These are phyloP conservation scores for Coriolopsis trogii DNA, from an alignment of 1,284 basidiomycete species.

Conservation along the genomic window DNA sequence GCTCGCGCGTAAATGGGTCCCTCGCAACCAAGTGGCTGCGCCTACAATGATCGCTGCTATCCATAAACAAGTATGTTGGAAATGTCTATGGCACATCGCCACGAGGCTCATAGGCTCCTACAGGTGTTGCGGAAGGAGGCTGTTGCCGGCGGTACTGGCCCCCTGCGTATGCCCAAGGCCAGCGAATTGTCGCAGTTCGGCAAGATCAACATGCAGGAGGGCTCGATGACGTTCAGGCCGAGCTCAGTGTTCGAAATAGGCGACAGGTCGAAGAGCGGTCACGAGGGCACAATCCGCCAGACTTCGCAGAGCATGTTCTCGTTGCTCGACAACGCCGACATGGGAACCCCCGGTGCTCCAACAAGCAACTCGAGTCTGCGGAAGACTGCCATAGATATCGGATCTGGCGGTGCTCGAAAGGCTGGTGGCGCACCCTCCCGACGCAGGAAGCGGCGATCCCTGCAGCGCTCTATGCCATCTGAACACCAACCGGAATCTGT, in stretches of 20 bases:
- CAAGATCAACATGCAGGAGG: constrained; percentile 72
- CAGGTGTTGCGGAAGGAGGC: constrained; percentile 76
- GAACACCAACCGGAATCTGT: constrained; percentile 48
- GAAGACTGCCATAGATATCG: constrained; percentile 53
- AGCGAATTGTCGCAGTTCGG: constrained; percentile 89
- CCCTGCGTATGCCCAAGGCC: constrained; percentile 74
- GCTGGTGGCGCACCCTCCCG: constrained; percentile 44
- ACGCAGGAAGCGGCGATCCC: constrained; percentile 75
- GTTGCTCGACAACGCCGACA: constrained; percentile 65
- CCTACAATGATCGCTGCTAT: constrained; percentile 91
- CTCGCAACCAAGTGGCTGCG: constrained; percentile 76
- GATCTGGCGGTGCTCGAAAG: constrained; percentile 36
- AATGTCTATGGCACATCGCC: background rate
- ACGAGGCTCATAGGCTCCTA: constrained; percentile 11
- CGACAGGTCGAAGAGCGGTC: constrained; percentile 56
- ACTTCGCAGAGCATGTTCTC: constrained; percentile 91
- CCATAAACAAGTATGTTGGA: constrained; percentile 80
- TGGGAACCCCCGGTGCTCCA: constrained; percentile 56
- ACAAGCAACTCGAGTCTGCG: constrained; percentile 51
- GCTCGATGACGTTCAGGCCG: constrained; percentile 77
- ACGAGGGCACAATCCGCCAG: constrained; percentile 72
- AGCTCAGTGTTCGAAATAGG: constrained; percentile 76
- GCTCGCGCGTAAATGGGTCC: constrained; percentile 82
- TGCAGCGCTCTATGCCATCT: constrained; percentile 59
- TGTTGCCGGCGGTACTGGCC: constrained; percentile 55